Evolutionary conservation across 2,329 filamentous ascomycete genomes (phyloP).

Genomic region (Colletotrichum sp.): DNA sequence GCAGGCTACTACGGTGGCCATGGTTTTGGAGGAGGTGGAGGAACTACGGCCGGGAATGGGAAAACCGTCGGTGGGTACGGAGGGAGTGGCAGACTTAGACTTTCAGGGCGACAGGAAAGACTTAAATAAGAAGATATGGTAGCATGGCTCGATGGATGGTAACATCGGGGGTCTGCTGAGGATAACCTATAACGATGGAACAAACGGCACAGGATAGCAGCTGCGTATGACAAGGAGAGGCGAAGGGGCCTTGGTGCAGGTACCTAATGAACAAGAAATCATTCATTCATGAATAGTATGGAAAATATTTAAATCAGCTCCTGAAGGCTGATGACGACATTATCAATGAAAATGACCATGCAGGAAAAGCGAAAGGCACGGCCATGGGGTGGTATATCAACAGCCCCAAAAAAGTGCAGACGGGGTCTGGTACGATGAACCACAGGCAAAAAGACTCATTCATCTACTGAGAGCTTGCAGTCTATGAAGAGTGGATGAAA

Average conservation of each 20-base stretch:
- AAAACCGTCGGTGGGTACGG: not conserved
- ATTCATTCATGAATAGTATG: not conserved
- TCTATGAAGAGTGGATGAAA: not conserved
- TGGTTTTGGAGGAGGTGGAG: not conserved
- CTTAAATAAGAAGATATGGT: not conserved
- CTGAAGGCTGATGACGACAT: not conserved
- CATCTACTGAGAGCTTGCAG: not conserved
- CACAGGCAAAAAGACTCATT: not conserved
- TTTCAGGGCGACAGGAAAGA: not conserved
- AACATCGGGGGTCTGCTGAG: not conserved
- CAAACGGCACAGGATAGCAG: not conserved
- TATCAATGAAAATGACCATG: not conserved
- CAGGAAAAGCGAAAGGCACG: not conserved
- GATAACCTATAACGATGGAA: not conserved
- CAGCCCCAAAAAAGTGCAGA: not conserved
- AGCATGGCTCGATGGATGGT: not conserved
- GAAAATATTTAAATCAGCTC: not conserved
- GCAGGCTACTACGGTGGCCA: not conserved
- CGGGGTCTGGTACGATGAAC: not conserved
- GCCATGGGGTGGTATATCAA: not conserved
- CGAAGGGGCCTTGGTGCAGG: not conserved
- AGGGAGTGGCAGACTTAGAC: not conserved
- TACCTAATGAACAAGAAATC: not conserved
- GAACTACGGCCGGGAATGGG: not conserved
- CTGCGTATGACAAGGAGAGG: not conserved